Conservation (phyloP, 2,329 filamentous ascomycete species). For the Emmonsia crescens region DNA sequence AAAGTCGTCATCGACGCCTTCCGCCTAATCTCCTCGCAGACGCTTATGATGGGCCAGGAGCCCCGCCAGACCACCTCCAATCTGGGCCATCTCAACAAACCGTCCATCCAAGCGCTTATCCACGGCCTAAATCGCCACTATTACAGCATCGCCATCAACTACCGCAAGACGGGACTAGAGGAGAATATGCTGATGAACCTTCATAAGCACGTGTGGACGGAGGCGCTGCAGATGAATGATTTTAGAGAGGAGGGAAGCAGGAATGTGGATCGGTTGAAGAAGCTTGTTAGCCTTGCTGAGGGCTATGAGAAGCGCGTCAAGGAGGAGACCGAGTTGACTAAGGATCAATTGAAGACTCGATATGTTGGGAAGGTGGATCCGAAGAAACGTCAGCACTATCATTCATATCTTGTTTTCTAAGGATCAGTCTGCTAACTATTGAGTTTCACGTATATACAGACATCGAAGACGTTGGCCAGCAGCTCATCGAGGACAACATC, state of each 20-base stretch:
- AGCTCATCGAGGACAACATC: conserved; percentile 98
- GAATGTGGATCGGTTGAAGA: conserved; percentile 80
- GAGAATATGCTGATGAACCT: conserved; percentile 99
- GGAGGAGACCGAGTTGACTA: conserved; percentile 93
- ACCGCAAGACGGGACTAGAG: conserved; percentile 91
- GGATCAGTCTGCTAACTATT: not conserved
- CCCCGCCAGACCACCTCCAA: conserved; percentile 97
- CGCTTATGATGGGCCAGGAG: conserved; percentile 94
- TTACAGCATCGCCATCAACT: conserved; percentile 98
- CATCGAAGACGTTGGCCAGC: conserved; percentile 88
- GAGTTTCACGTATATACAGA: conserved; percentile 36
- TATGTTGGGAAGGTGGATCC: conserved; percentile 98
- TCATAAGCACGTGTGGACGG: conserved; percentile 99
- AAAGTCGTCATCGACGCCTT: conserved; percentile 99
- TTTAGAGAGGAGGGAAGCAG: conserved; percentile 73
- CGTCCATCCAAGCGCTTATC: conserved; percentile 97
- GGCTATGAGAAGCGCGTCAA: conserved; percentile 98
- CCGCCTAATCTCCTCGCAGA: conserved; percentile 95
- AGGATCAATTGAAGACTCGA: conserved; percentile 95
- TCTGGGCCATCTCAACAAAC: conserved; percentile 95
- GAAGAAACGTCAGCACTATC: conserved; percentile 65
- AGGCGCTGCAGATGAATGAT: conserved; percentile 92
- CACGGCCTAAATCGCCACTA: conserved; percentile 97
- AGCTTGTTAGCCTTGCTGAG: conserved; percentile 79
- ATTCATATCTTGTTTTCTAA: not conserved